Percentiles rank a stretch among this genome's conserved stretches.
These are phyloP conservation scores for Edaphochlamys debaryana DNA, from an alignment of 139 green algal genomes.

Conservation along the genomic window DNA sequence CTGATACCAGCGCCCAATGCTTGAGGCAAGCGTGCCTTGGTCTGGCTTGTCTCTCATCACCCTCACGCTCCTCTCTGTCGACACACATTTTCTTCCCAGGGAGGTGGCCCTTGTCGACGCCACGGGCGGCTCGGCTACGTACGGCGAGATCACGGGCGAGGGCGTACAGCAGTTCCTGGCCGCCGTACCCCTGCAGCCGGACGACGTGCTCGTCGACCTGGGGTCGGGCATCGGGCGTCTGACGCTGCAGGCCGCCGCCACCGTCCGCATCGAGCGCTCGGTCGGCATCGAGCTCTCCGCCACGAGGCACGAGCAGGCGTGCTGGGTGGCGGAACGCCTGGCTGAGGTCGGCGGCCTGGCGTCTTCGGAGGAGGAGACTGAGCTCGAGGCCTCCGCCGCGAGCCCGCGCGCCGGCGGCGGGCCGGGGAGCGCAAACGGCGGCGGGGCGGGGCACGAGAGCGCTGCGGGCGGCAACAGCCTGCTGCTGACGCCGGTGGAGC, in stretches of 20 bases:
- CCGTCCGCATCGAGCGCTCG: not conserved
- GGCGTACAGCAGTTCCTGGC: conserved; percentile 31
- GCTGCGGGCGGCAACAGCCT: not conserved
- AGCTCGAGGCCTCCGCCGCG: not conserved
- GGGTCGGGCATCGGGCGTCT: conserved; percentile 52
- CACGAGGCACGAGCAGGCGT: conserved; percentile 53
- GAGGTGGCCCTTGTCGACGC: conserved; percentile 47
- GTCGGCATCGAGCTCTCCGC: conserved; percentile 60
- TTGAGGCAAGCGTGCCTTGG: not conserved
- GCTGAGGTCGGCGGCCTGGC: conserved; percentile 1
- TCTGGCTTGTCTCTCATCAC: too few species aligned
- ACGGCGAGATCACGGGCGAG: conserved; percentile 51
- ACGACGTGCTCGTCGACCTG: conserved; percentile 50
- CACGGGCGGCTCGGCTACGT: conserved; percentile 47
- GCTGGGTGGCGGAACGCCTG: conserved; percentile 41
- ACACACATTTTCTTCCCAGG: not conserved
- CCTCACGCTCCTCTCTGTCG: too few species aligned
- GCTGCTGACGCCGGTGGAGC: conserved; percentile 44
- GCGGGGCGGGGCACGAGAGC: too few species aligned
- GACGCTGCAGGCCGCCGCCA: conserved; percentile 41
- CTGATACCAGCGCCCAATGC: not conserved
- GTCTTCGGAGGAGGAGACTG: not conserved
- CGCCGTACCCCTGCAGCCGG: not conserved
- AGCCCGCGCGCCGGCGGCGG: too few species aligned
- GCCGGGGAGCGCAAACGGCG: too few species aligned